These are phyloP conservation scores for Asclepias syriaca DNA, from an alignment of 257 asterid genomes.

Conservation along the genomic window DNA sequence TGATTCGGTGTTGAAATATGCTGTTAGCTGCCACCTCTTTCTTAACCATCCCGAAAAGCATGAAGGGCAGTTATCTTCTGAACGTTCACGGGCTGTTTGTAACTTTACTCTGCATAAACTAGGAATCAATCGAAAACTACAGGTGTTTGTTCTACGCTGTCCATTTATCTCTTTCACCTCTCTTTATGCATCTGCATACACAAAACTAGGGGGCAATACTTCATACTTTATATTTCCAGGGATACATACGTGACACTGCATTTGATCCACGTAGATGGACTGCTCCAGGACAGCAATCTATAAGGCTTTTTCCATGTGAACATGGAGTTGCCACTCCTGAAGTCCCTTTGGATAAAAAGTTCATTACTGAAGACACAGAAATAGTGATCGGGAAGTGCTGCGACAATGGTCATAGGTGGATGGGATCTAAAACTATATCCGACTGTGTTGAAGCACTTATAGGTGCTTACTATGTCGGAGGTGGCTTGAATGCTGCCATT, in stretches of 20 bases:
- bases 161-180: not conserved
- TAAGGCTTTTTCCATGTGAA: conserved; percentile 60
- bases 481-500: conserved; percentile 69
- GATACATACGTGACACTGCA: conserved; percentile 64
- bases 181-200: not conserved
- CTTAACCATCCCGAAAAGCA: conserved; percentile 65
- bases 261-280: conserved; percentile 88
- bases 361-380: conserved; percentile 46
- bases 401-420: conserved; percentile 91
- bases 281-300: conserved; percentile 84
- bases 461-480: conserved; percentile 90
- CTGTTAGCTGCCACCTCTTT: conserved; percentile 69
- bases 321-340: conserved; percentile 61
- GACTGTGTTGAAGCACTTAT: conserved; percentile 94
- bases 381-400: conserved; percentile 67
- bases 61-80: conserved; percentile 63
- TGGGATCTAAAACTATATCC: conserved; percentile 77
- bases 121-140: conserved; percentile 64
- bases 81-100: conserved; percentile 48
- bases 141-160: conserved; percentile 41
- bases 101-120: conserved; percentile 65
- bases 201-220: not conserved
- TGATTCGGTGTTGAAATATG: conserved; percentile 81
- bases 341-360: conserved; percentile 63
- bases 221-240: conserved; percentile 33